Evolutionary conservation across 2,329 filamentous ascomycete genomes (phyloP), one percentile per base, ranked within the genome.

Genomic region (Trichoderma pleuroti): DNA sequence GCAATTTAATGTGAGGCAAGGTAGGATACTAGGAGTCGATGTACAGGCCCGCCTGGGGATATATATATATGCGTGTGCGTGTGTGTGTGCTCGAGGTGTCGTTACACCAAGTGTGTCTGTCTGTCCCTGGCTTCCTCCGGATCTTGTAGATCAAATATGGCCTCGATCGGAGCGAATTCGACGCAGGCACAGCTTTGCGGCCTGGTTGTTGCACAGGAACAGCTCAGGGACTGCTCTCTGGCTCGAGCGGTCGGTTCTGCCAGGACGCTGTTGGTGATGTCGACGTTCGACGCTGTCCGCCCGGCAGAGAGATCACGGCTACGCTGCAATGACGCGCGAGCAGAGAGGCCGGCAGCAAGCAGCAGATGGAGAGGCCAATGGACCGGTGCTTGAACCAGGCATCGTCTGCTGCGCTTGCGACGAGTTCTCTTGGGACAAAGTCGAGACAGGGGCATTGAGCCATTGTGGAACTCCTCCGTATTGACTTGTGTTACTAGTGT

Each of bases 331-430:
- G 32, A 59, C 69, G 59, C 32, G 46, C 46, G 56, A 42, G 66
- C 42, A 52, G 46, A 67, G 56, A 64, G 30, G 54, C 68, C 64
- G 68, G 68, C 71, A 71, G 57, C 70, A 68, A 42, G 39, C 65
- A 61, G 62, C 39, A 52, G 66, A 66, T 36, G 62, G 39, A 34
- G 68, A 60, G 57, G 60, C 67, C 70, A 74, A 72, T 70, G 56
- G 57, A 59, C 42, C 39, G 60, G 56, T 67, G 42, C 36, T 59
- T 21, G 36, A 57, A 42, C 36, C 64, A 72, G 80, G 82, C 82
- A 83, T 82, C 78, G 79, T 79, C 78, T 78, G 77, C 77, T 78
- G 75, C 75, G 75, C 52, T 68, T 70, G 63, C 63, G 70, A 59
- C 54, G 57, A 64, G 46, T 54, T 32, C 54, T 72, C 70, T 34